A percentile compares a stretch with the other conserved stretches of the same genome.
phyloP scores from a whole-genome alignment of 257 asterid genomes.

The Apocynum venetum region DNA sequence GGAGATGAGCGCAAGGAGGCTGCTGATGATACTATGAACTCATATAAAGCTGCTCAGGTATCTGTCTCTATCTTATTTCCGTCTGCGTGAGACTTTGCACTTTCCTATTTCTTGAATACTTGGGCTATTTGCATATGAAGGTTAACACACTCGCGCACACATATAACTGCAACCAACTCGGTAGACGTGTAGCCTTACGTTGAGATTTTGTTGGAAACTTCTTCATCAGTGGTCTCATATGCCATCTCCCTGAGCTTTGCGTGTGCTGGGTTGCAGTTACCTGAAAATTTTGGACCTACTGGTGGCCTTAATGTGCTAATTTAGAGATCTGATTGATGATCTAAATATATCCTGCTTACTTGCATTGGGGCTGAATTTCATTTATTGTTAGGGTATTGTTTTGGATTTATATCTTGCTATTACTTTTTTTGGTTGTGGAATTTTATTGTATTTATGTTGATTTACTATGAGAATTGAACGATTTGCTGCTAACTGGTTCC shows the following conservation, averaged over 20 bases:
- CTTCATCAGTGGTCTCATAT: neutral
- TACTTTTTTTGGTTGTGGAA: neutral
- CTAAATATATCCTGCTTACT: neutral
- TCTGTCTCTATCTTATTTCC: neutral
- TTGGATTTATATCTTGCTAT: neutral
- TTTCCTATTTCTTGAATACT: too few species aligned
- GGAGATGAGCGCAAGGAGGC: constrained; percentile 44
- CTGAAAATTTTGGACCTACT: neutral
- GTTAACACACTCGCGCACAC: neutral
- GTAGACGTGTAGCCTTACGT: neutral
- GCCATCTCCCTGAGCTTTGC: neutral
- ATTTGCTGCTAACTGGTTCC: neutral
- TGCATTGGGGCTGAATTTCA: neutral
- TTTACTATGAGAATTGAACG: too few species aligned
- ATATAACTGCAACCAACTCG: neutral
- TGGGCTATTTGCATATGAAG: neutral
- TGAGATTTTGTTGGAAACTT: neutral
- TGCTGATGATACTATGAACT: constrained; percentile 46
- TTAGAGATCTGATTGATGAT: neutral
- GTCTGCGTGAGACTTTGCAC: neutral
- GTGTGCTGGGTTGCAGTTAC: neutral
- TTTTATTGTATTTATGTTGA: neutral
- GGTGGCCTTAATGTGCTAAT: neutral
- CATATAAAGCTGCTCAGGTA: constrained; percentile 50
- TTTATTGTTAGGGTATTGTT: neutral